Conservation (phyloP, 1,284 basidiomycete genomes). For the Pyrrhoderma noxium region DNA sequence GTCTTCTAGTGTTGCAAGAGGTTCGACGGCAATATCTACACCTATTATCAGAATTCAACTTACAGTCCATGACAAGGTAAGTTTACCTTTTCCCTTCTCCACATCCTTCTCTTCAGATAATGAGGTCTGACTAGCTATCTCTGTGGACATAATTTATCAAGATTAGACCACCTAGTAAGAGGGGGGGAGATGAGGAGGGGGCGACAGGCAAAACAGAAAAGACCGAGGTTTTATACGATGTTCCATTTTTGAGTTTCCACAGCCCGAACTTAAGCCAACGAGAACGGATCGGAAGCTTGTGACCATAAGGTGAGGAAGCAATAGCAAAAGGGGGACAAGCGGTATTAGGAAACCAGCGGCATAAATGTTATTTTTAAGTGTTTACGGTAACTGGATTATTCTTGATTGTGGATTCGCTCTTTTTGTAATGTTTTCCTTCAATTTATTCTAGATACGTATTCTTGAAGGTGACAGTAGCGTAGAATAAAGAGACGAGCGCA, state of each 20-base stretch:
- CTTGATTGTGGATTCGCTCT: too few relatives aligned
- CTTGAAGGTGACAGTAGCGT: too few relatives aligned
- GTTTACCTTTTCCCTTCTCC: conserved; percentile 12
- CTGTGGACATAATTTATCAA: conserved; percentile 8
- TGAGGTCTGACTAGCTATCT: conserved; percentile 22
- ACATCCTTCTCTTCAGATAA: conserved; percentile 16
- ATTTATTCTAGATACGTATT: too few relatives aligned
- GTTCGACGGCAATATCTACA: background rate
- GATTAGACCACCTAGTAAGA: background rate
- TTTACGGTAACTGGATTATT: too few relatives aligned
- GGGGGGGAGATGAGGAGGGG: background rate
- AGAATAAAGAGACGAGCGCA: too few relatives aligned
- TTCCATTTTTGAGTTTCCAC: too few relatives aligned
- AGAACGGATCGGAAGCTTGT: conserved; percentile 31
- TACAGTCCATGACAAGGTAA: background rate
- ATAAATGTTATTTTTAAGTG: too few relatives aligned
- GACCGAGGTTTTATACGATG: too few relatives aligned
- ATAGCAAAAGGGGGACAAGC: too few relatives aligned
- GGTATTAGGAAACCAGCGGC: too few relatives aligned
- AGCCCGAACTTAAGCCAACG: too few relatives aligned
- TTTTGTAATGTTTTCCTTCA: too few relatives aligned
- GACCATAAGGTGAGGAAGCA: conserved; percentile 49
- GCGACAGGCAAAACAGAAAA: background rate
- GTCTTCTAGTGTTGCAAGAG: conserved; percentile 12
- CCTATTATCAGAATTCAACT: background rate